A percentile compares a stretch with the other conserved stretches of the same genome.
These are phyloP conservation scores for Fusarium guadeloupense DNA, from an alignment of 2,329 filamentous ascomycete genomes.

Conservation along the genomic window DNA sequence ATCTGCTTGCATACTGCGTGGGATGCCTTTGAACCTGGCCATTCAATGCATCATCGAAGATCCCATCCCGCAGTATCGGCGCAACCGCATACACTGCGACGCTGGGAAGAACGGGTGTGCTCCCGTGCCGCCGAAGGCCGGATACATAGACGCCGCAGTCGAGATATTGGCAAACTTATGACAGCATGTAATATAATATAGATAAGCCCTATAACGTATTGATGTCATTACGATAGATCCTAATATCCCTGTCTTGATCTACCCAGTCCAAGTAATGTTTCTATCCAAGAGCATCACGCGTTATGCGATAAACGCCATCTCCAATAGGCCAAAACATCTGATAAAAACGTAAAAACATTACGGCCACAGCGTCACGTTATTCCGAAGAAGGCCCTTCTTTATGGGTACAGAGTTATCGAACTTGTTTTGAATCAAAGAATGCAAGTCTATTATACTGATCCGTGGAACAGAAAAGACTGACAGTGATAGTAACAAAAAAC, in stretches of 20 bases:
- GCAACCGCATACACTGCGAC: slow-evolving; percentile 15
- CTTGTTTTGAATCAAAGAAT: slow-evolving; percentile 6
- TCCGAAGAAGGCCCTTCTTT: slow-evolving; percentile 24
- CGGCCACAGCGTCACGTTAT: not conserved
- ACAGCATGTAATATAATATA: not conserved
- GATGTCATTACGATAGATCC: too few species aligned
- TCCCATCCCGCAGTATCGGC: slow-evolving; percentile 10
- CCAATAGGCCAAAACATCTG: slow-evolving; percentile 17
- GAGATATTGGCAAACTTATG: not conserved
- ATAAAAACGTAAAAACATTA: slow-evolving; percentile 9
- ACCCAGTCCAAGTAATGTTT: slow-evolving; percentile 3
- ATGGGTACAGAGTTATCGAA: not conserved
- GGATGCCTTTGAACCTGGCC: not conserved
- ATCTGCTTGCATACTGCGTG: slow-evolving; percentile 5
- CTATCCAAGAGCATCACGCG: slow-evolving; percentile 3
- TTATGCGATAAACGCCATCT: slow-evolving; percentile 2
- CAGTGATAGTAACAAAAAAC: not conserved
- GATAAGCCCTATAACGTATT: not conserved
- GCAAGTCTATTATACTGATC: slow-evolving; percentile 28
- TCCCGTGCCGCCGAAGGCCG: not conserved
- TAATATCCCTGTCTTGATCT: not conserved
- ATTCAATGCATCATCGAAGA: slow-evolving; percentile 10
- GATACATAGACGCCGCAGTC: not conserved
- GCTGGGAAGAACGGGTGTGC: not conserved
- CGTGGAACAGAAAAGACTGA: slow-evolving; percentile 24